These are phyloP conservation scores for Bisporella sp. DNA, from an alignment of 2,329 filamentous ascomycete species.

Conservation along the genomic window DNA sequence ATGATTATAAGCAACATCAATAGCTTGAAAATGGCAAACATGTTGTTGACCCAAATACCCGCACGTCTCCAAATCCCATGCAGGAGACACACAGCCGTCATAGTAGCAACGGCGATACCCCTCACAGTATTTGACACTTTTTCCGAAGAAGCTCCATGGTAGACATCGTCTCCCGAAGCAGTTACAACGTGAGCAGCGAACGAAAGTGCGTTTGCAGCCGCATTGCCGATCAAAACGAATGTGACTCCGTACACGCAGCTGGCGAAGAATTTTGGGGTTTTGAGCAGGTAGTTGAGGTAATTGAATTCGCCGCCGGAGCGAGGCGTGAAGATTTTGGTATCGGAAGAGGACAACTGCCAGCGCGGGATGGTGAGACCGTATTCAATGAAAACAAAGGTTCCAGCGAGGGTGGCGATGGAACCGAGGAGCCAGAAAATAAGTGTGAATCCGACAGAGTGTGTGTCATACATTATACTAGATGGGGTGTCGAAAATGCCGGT, in stretches of 20 bases:
- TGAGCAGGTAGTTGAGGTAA: constrained; percentile 1
- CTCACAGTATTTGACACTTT: constrained; percentile 30
- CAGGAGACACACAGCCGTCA: constrained; percentile 35
- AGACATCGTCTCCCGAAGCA: constrained; percentile 24
- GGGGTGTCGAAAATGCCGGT: too few species aligned
- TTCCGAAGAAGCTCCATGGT: constrained; percentile 2
- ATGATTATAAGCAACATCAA: constrained; percentile 40
- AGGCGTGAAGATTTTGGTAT: too few species aligned
- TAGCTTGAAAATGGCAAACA: constrained; percentile 43
- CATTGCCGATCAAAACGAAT: constrained; percentile 34
- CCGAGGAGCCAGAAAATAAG: too few species aligned
- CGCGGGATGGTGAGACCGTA: too few species aligned
- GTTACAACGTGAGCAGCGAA: constrained; percentile 36
- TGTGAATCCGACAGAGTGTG: too few species aligned
- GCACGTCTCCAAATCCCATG: constrained; percentile 41
- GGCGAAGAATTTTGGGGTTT: constrained; percentile 28
- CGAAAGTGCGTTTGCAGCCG: constrained; percentile 40
- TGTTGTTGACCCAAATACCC: constrained; percentile 44
- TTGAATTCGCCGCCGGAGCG: too few species aligned
- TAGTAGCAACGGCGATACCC: constrained; percentile 40
- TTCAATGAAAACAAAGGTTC: too few species aligned
- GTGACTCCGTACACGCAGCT: constrained; percentile 36
- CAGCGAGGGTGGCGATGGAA: too few species aligned
- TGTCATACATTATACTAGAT: too few species aligned
- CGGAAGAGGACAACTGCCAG: too few species aligned